phyloP scores from a whole-genome alignment of 2,329 filamentous ascomycete species.

The Rutstroemia sp. region DNA sequence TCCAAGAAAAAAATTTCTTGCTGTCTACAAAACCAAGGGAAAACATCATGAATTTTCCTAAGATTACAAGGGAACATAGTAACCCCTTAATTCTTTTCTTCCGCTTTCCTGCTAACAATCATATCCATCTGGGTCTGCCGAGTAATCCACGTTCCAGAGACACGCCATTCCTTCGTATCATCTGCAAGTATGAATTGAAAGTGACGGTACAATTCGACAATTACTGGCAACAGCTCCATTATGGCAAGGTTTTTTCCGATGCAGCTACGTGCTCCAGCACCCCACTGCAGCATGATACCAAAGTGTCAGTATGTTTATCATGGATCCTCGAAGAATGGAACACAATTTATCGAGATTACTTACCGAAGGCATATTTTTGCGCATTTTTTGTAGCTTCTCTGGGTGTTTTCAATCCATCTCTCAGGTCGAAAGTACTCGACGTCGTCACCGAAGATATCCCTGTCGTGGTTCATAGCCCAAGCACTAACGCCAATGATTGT shows the following conservation, averaged over 20 bases:
- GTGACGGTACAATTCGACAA: conserved; percentile 49
- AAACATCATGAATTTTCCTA: no score
- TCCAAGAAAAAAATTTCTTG: no score
- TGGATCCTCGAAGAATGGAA: no score
- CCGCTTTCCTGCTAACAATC: background rate
- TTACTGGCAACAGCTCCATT: conserved; percentile 53
- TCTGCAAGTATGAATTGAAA: conserved; percentile 32
- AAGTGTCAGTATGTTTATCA: background rate
- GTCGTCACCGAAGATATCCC: conserved; percentile 41
- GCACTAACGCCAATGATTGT: conserved; percentile 26
- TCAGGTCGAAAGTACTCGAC: conserved; percentile 41
- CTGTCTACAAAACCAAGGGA: no score
- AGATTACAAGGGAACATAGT: no score
- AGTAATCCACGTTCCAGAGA: background rate
- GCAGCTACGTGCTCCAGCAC: conserved; percentile 32
- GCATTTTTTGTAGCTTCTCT: conserved; percentile 25
- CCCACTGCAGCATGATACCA: conserved; percentile 23
- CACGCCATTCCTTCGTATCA: background rate
- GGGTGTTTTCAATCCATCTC: conserved; percentile 34
- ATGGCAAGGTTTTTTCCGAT: conserved; percentile 50
- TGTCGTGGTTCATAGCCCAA: conserved; percentile 26
- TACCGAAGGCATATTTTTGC: background rate
- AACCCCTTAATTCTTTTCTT: no score
- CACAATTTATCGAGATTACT: background rate
- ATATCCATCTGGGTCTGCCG: background rate